phyloP scores from a whole-genome alignment of 2,329 filamentous ascomycete genomes.

The Volutella citrinella region DNA sequence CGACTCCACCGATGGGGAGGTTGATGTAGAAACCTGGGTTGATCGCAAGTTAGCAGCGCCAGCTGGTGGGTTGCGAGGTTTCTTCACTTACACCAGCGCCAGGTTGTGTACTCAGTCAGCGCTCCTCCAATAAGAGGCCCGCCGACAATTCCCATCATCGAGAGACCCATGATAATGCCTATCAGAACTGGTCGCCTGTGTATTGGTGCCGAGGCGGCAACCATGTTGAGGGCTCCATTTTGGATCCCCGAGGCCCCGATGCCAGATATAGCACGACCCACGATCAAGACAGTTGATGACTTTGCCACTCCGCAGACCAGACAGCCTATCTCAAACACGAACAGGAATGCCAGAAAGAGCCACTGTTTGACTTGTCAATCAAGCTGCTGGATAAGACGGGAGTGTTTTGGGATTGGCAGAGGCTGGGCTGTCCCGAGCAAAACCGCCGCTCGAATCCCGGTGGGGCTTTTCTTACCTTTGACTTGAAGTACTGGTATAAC shows the following conservation, averaged over 20 bases:
- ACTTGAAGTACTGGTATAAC: conserved; percentile 39
- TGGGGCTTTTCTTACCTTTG: conserved; percentile 12
- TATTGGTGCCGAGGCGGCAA: conserved; percentile 27
- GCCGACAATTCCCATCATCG: conserved; percentile 41
- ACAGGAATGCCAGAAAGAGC: conserved; percentile 27
- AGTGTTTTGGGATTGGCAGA: no score
- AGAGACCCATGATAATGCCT: conserved; percentile 29
- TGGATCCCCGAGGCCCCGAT: conserved; percentile 44
- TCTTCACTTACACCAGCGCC: conserved; percentile 45
- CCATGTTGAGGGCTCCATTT: conserved; percentile 32
- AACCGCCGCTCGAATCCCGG: conserved; percentile 33
- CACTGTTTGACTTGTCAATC: conserved; percentile 21
- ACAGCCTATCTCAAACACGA: conserved; percentile 38
- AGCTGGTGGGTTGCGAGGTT: no score
- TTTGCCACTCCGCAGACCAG: conserved; percentile 45
- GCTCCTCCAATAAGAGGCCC: conserved; percentile 47
- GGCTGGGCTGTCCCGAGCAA: no score
- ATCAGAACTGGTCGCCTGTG: conserved; percentile 25
- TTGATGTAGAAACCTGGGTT: conserved; percentile 43
- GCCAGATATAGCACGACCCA: conserved; percentile 48
- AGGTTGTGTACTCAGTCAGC: conserved; percentile 37
- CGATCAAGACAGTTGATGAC: conserved; percentile 45
- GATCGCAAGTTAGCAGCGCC: conserved; percentile 12
- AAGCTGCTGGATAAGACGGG: no score
- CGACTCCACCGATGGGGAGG: conserved; percentile 40